Evolutionary conservation across 2,329 filamentous ascomycete species (phyloP), one percentile per base, ranked within the genome.

Genomic region (Paramyrothecium sp.): DNA sequence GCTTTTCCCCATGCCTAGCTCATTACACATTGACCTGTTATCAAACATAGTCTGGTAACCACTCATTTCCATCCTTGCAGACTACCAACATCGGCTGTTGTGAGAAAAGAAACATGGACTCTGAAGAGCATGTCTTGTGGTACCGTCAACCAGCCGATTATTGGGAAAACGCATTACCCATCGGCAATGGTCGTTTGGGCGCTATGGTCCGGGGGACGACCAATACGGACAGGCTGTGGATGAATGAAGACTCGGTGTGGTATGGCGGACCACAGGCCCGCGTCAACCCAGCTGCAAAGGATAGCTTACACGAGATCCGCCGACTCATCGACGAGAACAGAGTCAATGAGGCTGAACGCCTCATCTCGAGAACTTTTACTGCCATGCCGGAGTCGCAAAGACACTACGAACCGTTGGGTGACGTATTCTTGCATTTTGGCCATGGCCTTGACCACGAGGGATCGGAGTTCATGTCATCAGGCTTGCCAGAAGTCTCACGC

Each of bases 221-320:
- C 13, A 70, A 71, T 1, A 78, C 79, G 51, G 69, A 75, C 44
- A 63, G 80, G 3, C 66, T 73, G 26, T 62, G 63, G 16, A 66
- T 82, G 16, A 82, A 81, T 50, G 79, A 82, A 61, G 76, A 81
- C 56, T 78, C 77, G 2, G 72, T 79, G 12, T 80, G 75, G 76
- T 78, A 75, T 55, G 78, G 78, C 22, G 76, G 75, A 0, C 71
- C 70, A 8, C 76, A 78, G 56, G 67, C 78, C 51, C 76, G 79
- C 12, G 74, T 73, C 13, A 76, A 76, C 16, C 68, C 68, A n/a
- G 62, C 64, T 50, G 66, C 66, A 7, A 22, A 54, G 12, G 50
- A 54, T 10, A 61, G 62, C n/a, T 34, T 69, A 20, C 30, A 49
- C 17, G 54, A 53, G 1, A 26, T 69, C 3, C 61, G 66, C 2